Evolutionary conservation across 331 rosid genomes (phyloP), one percentile per base, ranked within the genome.

Genomic region (Malus hybrid): DNA sequence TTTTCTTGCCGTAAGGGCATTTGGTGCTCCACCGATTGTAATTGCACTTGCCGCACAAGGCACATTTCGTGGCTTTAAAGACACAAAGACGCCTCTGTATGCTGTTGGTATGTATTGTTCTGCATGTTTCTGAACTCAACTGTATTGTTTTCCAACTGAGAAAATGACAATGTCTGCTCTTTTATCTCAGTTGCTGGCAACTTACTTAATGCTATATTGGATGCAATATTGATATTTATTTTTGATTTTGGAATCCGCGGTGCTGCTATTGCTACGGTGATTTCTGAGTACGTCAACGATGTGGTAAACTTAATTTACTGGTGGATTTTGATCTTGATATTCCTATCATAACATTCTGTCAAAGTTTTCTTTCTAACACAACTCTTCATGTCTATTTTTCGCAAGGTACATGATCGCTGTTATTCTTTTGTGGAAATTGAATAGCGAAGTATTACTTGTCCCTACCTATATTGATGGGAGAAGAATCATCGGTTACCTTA

Each of bases 41-140:
- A 78, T 93, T 79, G 93, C 97, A 71, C 93, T 93, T 55, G 98
- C 98, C 75, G 97, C 95, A 56, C 98, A 93, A 79, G 98, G 98
- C 79, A 86, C 96, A 48, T 93, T 90, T 76, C 97, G 98, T 65
- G 98, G 98, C 77, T 91, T 88, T 80, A 83, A 72, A 87, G 98
- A 93, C 79, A 93, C 94, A 36, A 93, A 90, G 87, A 90, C 96
- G 0, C 98, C 98, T 79, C 76, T 93, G 28, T 93, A 80, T 85
- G 97, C 98, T 34, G 83, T 92, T 80, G 91, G 98, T 85, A 88
- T 87, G 93, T 83, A 42, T 10, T 42, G 48, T 42, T 10, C 48
- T 42, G 13, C 11, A 36, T 85, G 70, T 28, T 28, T 28, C 29
- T 39, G 0, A 39, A 39, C 4, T 39, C 46, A 39, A 10, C 46